Evolutionary conservation across 2,329 filamentous ascomycete genomes (phyloP), one percentile per base, ranked within the genome.

Genomic region (Penicillium decumbens): DNA sequence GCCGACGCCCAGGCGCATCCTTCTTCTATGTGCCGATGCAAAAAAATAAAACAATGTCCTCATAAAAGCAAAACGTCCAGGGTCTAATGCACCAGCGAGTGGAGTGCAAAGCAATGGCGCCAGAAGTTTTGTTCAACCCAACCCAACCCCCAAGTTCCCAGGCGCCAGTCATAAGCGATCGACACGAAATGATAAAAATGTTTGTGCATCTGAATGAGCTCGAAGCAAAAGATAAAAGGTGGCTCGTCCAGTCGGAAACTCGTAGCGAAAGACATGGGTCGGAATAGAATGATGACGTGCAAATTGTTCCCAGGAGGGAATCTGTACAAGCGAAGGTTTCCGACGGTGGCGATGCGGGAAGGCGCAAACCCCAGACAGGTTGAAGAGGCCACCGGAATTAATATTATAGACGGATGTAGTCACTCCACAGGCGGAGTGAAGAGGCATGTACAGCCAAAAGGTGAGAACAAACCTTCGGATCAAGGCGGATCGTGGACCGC

Each of bases 251-350:
- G 55, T 50, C 43, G 50, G 56, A 61, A 60, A 61, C 53, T 58
- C 45, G 47, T 61, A 67, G 62, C 64, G 67, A 68, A 61, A 58
- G 65, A 64, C 62, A 58, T 56, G 46, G 60, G 63, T 63, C 49
- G 62, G 63, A 67, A 61, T 53, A 37, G 58, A 63, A 66, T 47
- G 47, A 45, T 55, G 50, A 57, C 45, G 44, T 47, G 45, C 47
- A 56, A 51, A 57, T 54, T 43, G 50, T 50, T 54, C 44, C 46
- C 8, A 45, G 57, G 28, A 42, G 43, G n/a, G n/a, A 50, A 57
- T 62, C 57, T 65, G 60, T 66, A 67, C 62, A 70, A 70, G 65
- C 67, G 69, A 71, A 64, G 52, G 68, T 66, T 61, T 67, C 61
- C 62, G 57, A 58, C 59, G 52, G 58, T 61, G 58, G 55, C 51